Conservation (phyloP, 371 early-diverging fungal genomes). For the Mucor velutinosus region DNA sequence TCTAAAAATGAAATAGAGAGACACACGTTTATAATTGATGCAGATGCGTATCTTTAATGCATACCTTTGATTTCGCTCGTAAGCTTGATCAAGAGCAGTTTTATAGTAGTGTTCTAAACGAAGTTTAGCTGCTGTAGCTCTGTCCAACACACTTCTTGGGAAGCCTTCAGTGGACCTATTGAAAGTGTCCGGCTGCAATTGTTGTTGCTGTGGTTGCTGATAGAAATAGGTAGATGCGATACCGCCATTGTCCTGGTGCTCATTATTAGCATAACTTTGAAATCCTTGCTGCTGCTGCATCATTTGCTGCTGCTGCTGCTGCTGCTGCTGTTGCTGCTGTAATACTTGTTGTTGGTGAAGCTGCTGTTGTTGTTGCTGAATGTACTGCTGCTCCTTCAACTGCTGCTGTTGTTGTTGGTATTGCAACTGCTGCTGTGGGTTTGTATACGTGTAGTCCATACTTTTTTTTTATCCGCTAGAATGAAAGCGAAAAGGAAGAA, state of each 20-base stretch:
- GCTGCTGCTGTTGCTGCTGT: conserved; percentile 10
- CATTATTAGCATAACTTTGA: background rate
- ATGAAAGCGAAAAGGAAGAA: background rate
- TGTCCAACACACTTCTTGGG: conserved; percentile 78
- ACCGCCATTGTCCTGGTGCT: background rate
- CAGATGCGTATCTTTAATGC: too few relatives aligned
- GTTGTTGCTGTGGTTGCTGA: conserved; percentile 26
- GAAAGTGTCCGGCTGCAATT: conserved; percentile 27
- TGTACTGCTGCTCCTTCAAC: background rate
- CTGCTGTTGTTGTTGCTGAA: conserved; percentile 8
- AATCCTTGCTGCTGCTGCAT: conserved; percentile 12
- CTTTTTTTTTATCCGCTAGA: background rate
- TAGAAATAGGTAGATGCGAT: conserved; percentile 24
- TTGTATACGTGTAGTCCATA: conserved; percentile 30
- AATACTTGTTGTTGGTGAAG: background rate
- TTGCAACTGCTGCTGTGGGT: conserved; percentile 13
- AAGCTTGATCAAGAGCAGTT: conserved; percentile 80
- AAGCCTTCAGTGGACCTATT: conserved; percentile 67
- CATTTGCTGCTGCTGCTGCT: conserved; percentile 8
- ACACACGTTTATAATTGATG: background rate
- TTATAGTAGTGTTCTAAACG: conserved; percentile 91
- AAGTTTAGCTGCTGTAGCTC: conserved; percentile 85
- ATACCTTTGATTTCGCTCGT: conserved; percentile 86
- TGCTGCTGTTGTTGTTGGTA: conserved; percentile 9
- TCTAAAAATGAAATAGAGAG: conserved; percentile 37